phyloP scores from a whole-genome alignment of 169 alveolate genomes.

The Cryptosporidium muris region DNA sequence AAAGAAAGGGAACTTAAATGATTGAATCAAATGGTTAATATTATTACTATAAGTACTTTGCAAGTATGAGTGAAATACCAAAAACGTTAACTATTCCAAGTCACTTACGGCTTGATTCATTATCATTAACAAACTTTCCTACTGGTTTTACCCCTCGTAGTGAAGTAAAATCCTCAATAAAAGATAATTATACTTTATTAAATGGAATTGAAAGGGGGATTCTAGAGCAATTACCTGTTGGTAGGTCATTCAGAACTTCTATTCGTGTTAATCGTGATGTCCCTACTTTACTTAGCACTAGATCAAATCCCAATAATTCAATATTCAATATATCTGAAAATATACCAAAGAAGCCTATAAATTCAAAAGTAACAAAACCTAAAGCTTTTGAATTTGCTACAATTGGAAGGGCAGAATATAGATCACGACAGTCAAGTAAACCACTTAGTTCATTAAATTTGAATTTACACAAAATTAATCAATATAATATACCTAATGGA shows the following conservation, averaged over 20 bases:
- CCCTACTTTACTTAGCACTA: neutral
- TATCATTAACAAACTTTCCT: slow-evolving; percentile 52
- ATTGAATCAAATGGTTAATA: too few relatives aligned
- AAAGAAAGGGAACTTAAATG: too few relatives aligned
- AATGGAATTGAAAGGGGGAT: slow-evolving; percentile 12
- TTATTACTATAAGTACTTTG: slow-evolving; percentile 1
- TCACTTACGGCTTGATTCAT: slow-evolving; percentile 70
- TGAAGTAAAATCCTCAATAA: slow-evolving; percentile 12
- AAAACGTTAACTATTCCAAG: slow-evolving; percentile 55
- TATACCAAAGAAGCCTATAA: neutral
- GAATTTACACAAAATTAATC: slow-evolving; percentile 24
- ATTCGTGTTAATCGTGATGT: slow-evolving; percentile 26
- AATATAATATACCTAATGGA: neutral
- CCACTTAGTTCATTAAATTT: slow-evolving; percentile 9
- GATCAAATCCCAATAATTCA: neutral
- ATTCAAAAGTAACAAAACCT: slow-evolving; percentile 45
- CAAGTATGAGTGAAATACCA: slow-evolving; percentile 38
- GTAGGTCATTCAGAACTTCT: slow-evolving; percentile 60
- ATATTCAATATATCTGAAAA: neutral
- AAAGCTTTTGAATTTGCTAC: slow-evolving; percentile 65
- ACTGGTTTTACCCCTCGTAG: slow-evolving; percentile 60
- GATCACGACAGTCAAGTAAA: slow-evolving; percentile 11
- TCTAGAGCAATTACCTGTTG: slow-evolving; percentile 46
- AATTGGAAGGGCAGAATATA: slow-evolving; percentile 50
- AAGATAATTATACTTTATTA: neutral